These are phyloP conservation scores for Amanita phalloides DNA, from an alignment of 768 basidiomycete species.

Conservation along the genomic window DNA sequence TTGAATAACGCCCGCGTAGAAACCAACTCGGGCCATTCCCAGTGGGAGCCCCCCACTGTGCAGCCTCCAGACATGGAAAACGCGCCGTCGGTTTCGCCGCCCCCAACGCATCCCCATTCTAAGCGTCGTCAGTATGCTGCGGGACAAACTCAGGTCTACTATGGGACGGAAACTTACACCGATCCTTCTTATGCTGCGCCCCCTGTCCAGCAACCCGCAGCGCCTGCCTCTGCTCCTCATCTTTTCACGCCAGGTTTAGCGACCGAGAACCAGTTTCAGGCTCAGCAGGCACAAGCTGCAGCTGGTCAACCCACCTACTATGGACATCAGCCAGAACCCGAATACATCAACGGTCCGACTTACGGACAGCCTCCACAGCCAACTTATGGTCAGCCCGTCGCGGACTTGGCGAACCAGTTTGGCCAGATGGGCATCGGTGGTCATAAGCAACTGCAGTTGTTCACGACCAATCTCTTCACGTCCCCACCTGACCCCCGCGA, in stretches of 20 bases:
- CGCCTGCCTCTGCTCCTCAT: constrained; percentile 30
- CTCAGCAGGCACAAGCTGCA: constrained; percentile 43
- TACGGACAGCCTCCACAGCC: constrained; percentile 26
- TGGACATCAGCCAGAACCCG: constrained; percentile 33
- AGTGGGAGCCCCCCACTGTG: constrained; percentile 75
- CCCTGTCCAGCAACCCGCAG: constrained; percentile 28
- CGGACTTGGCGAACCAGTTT: constrained; percentile 75
- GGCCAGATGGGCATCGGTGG: constrained; percentile 77
- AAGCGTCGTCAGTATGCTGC: constrained; percentile 92
- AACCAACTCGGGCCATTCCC: constrained; percentile 68
- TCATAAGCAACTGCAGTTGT: constrained; percentile 68
- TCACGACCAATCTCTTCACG: constrained; percentile 87
- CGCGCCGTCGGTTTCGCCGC: constrained; percentile 28
- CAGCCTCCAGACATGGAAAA: constrained; percentile 26
- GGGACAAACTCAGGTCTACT: constrained; percentile 88
- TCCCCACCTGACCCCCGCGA: constrained; percentile 88
- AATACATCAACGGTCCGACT: constrained; percentile 30
- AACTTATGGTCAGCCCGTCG: constrained; percentile 40
- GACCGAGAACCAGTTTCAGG: constrained; percentile 54
- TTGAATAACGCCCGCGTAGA: constrained; percentile 36
- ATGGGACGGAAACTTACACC: constrained; percentile 36
- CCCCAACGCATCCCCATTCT: constrained; percentile 31
- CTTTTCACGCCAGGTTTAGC: constrained; percentile 83
- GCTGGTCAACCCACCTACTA: constrained; percentile 29
- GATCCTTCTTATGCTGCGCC: constrained; percentile 33